These are phyloP conservation scores for Pyrus pyrifolia DNA, from an alignment of 306 rosid species.

Conservation along the genomic window DNA sequence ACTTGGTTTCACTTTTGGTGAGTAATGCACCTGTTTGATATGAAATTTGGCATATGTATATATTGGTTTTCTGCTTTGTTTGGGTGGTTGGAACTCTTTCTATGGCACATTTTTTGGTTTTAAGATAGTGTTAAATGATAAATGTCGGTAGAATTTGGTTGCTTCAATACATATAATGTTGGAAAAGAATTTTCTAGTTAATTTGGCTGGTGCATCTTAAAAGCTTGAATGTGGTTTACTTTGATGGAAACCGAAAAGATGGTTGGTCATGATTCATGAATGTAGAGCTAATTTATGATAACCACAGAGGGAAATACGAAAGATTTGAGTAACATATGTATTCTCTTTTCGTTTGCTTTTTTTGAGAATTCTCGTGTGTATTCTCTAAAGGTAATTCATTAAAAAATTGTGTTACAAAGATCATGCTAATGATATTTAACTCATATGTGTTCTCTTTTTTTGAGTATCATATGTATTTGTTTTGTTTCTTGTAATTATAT, in stretches of 20 bases:
- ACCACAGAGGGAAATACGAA: no score
- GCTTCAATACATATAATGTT: background rate
- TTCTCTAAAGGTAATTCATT: background rate
- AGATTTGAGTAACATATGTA: no score
- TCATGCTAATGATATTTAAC: no score
- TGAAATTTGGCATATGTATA: background rate
- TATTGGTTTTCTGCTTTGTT: background rate
- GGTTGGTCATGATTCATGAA: background rate
- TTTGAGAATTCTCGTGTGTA: no score
- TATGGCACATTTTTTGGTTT: background rate
- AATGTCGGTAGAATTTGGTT: background rate
- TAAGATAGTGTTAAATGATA: background rate
- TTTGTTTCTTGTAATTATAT: no score
- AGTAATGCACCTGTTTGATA: slow-evolving; percentile 1
- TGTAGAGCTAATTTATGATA: background rate
- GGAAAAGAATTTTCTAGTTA: background rate
- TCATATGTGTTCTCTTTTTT: background rate
- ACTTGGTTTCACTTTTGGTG: slow-evolving; percentile 67
- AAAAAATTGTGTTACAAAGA: no score
- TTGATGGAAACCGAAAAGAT: background rate
- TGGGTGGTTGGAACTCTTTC: background rate
- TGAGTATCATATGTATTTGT: background rate
- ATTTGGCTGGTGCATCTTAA: background rate
- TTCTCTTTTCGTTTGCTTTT: background rate
- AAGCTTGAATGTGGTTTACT: background rate